Base-by-base conservation (phyloP, 2,329 filamentous ascomycete species). In the Aspergillus thermomutatus region DNA sequence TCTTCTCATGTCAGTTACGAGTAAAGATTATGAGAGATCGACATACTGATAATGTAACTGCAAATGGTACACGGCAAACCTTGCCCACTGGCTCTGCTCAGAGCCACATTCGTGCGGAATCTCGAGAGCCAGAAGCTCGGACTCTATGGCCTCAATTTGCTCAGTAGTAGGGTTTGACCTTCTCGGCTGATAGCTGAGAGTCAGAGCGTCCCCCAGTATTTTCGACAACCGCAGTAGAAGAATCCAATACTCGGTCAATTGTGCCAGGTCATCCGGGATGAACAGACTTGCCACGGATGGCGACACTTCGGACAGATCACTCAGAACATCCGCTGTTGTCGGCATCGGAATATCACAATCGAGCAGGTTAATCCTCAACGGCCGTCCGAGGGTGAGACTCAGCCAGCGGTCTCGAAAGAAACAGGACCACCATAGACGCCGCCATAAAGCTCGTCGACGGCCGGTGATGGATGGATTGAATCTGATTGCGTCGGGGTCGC, bases 401-500 rank as follows among this genome's bases (percentile, higher is more conserved):
- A 77, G 60, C 75, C 75, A 78, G 3, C 72, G 67, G 61, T 79
- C 76, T 37, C 76, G 70, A 41, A 72, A 70, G 50, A 77, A 69
- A 53, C 71, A 75, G 40, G 66, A 72, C 74, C 74, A 76, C 75
- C 75, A 78, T 21, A 77, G 66, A 10, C 73, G 71, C 25, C 73
- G 69, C 72, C 74, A 75, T 9, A 76, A 56, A 27, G 52, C 56
- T 45, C 63, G 60, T 52, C 68, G 66, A 19, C 57, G 62, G 25
- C 55, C 55, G 2, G 57, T 61, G 21, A 71, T 64, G 23, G 58
- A 55, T 8, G 63, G 56, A 48, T 65, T 65, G 19, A 49, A 59
- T 23, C 48, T 53, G 9, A 55, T 50, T 3, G 45, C 41, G 43
- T 62, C 57, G 0, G 68, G 67, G 31, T 59, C 62, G 50, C 72